Percentiles rank a stretch among this genome's conserved stretches.
Evolutionary conservation across 805 yeast genomes (phyloP).

Genomic region (Saccharomycopsis guyanensis): DNA sequence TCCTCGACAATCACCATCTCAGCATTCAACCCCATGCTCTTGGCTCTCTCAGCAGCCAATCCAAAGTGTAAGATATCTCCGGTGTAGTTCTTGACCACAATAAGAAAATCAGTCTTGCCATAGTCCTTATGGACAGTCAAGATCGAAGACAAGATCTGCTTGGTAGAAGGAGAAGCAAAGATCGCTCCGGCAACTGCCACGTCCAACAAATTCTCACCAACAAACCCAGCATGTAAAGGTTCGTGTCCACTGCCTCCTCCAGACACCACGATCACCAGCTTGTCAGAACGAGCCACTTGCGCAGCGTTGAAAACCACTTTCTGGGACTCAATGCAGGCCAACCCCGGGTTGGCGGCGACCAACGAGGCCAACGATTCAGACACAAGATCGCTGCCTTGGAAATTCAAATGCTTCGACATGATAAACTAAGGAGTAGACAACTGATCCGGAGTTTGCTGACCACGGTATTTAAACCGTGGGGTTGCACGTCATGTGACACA

Average conservation of each 20-base stretch:
- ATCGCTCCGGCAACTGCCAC: conserved; percentile 87
- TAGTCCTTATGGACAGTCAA: conserved; percentile 30
- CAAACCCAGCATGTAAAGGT: conserved; percentile 88
- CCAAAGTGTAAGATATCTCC: conserved; percentile 95
- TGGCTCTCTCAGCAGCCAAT: conserved; percentile 81
- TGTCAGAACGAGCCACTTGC: conserved; percentile 22
- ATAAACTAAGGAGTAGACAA: too few relatives aligned
- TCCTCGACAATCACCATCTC: conserved; percentile 78
- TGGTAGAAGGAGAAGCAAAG: conserved; percentile 95
- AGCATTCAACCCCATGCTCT: conserved; percentile 62
- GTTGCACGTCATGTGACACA: not conserved
- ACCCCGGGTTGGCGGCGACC: conserved; percentile 45
- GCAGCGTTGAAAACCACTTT: conserved; percentile 40
- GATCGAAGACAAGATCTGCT: conserved; percentile 68
- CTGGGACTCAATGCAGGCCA: conserved; percentile 48
- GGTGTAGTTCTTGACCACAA: conserved; percentile 86
- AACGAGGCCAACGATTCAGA: conserved; percentile 43
- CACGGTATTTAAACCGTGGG: not conserved
- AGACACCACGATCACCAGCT: conserved; percentile 65
- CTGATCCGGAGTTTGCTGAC: too few relatives aligned
- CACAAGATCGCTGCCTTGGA: conserved; percentile 27
- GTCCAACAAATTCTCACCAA: conserved; percentile 74
- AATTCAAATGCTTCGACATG: conserved; percentile 42
- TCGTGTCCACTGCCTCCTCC: conserved; percentile 98
- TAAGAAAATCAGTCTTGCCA: conserved; percentile 53